Base-by-base conservation (phyloP, 202 grass and related monocot genomes). In the Panicum virgatum region DNA sequence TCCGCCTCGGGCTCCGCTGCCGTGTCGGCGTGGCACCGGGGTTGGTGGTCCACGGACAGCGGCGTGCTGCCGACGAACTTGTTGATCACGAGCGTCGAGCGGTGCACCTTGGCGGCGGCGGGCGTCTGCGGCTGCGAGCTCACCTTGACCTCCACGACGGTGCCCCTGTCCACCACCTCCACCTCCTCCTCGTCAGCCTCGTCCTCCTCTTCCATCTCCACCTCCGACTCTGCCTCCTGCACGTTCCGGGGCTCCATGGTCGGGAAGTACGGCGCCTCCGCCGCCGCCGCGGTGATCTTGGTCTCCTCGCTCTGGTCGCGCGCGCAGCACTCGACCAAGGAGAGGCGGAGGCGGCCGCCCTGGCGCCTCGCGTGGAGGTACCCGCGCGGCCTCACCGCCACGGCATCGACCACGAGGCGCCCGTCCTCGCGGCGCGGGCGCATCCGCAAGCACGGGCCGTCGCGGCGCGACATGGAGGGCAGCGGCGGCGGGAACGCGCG, bases 31-130 rank as follows among this genome's bases (percentile, higher is more conserved):
- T 84, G 54, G 73, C 67, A 75, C 6, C 75, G 70, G 38, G 74
- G 63, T 0, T 78, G 70, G n/a, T n/a, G n/a, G 23, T 77, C 83
- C 20, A 15, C 40, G 9, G 79, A 69, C 45, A 91, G 46, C 26
- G 87, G 94, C 57, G 91, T 94, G 65, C 91, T 80, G 45, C 94
- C 91, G 34, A 97, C 86, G 91, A 97, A 97, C 89, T 97, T 97
- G 87, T 97, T 97, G 91, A 97, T 93, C 22, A 97, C 94, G 50
- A 97, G 79, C 50, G 85, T 88, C 7, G 89, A 97, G 5, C 91
- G 91, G 71, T 88, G 91, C 66, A 84, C 86, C 38, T 87, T 91
- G 62, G 57, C 85, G 18, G 91, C 78, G 11, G 70, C 23, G 42
- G 65, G 59, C 65, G 73, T 29, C 84, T 92, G 90, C 14, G 84